These are phyloP conservation scores for Ascochyta viciae-villosae DNA, from an alignment of 2,329 filamentous ascomycete species.

Conservation along the genomic window DNA sequence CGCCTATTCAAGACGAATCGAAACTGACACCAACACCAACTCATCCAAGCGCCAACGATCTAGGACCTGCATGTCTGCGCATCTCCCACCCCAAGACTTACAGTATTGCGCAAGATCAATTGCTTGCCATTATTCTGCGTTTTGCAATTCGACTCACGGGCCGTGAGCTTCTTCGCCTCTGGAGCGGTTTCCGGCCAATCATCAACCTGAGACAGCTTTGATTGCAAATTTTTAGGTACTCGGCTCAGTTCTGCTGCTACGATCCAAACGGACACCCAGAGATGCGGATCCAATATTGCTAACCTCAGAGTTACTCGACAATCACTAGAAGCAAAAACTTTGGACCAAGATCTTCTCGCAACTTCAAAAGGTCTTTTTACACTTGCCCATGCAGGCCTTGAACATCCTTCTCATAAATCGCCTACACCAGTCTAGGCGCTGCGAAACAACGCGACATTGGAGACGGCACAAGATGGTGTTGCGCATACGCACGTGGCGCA, in stretches of 20 bases:
- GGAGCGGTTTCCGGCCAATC: neutral
- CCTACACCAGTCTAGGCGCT: neutral
- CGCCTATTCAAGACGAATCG: neutral
- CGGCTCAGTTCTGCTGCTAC: neutral
- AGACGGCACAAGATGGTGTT: constrained; percentile 2
- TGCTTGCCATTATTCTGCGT: constrained; percentile 1
- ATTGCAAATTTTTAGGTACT: neutral
- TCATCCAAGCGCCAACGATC: constrained; percentile 9
- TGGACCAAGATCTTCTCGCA: neutral
- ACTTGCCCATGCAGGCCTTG: neutral
- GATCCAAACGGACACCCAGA: neutral
- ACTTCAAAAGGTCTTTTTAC: neutral
- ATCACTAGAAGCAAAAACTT: neutral
- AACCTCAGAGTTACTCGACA: neutral
- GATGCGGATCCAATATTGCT: neutral
- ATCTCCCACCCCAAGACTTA: constrained; percentile 9
- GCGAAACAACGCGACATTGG: neutral
- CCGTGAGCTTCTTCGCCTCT: neutral
- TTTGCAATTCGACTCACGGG: neutral
- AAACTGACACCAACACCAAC: constrained; percentile 10
- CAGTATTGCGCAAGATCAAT: constrained; percentile 4
- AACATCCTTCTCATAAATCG: neutral
- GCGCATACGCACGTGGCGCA: constrained; percentile 15
- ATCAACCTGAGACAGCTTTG: neutral
- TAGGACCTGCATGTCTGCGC: constrained; percentile 12